Evolutionary conservation across 208 protist species (phyloP), one percentile per base, ranked within the genome.

Genomic region (Trypanosoma lewisi): DNA sequence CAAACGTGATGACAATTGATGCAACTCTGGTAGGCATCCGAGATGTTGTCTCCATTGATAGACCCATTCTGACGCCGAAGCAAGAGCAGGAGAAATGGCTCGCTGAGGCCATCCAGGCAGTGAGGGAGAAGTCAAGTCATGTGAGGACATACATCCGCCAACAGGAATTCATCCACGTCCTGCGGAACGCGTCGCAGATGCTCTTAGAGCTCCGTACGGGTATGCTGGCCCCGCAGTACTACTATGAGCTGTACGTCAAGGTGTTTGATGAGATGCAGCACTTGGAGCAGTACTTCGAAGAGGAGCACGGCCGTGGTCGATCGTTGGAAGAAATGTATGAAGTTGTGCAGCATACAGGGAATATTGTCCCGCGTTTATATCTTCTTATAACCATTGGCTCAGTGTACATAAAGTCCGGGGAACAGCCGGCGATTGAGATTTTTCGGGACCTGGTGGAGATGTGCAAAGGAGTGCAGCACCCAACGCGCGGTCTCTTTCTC

Each of bases 381-480:
- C 85, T 99, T 14, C 71, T 99, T n/a, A 91, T 98, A 45, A 95
- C 86, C 6, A 95, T 98, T 6, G 98, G 98, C 33, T 67, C 88
- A 17, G 92, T 98, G 42, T 99, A 97, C 70, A 97, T 99, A 39
- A 80, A 94, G 57, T 77, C 85, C 4, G 86, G 95, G 9, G 78
- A 97, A 61, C 89, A 90, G 52, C 95, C 94, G 4, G 86, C 87
- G 9, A 87, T 97, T 59, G 96, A 98, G 63, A 91, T 99, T 25
- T 70, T 99, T 27, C 84, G 87, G 14, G 98, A 99, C 77, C 73
- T 99, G 23, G 90, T 99, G 47, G 98, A 99, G 69, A 99, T 99
- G 98, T 99, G 98, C 78, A 96, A 98, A 59, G 98, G 98, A 21
- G 98, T 99, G 42, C 98, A 99, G 87, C 98, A 99, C 83, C 98